Conservation (phyloP, 495 filamentous ascomycete species). For the Tuber indicum region DNA sequence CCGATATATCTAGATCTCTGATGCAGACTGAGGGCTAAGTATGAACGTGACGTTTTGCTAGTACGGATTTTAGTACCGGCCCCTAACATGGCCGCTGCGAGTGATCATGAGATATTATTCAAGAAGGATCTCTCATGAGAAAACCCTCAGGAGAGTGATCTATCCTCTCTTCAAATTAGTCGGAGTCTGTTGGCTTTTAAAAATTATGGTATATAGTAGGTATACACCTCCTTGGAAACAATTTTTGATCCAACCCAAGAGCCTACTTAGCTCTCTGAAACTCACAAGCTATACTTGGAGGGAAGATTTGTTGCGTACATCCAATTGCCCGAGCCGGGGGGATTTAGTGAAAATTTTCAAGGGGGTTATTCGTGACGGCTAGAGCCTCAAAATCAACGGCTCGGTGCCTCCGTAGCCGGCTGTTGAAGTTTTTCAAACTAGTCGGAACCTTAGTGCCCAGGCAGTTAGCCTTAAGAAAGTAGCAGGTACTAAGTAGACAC, state of each 20-base stretch:
- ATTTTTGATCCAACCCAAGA: not conserved
- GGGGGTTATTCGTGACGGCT: not conserved
- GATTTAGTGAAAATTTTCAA: not conserved
- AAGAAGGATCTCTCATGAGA: not conserved
- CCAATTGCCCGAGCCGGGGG: not conserved
- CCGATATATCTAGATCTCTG: not conserved
- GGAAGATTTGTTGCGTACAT: not conserved
- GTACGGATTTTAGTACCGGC: not conserved
- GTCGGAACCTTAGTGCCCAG: not conserved
- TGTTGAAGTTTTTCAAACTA: not conserved
- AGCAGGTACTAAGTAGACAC: not conserved
- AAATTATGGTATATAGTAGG: not conserved
- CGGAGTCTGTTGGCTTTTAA: not conserved
- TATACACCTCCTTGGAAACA: not conserved
- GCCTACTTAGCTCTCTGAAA: not conserved
- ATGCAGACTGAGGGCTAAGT: not conserved
- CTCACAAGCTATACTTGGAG: not conserved
- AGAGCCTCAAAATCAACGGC: not conserved
- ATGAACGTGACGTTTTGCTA: not conserved
- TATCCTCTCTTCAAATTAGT: not conserved
- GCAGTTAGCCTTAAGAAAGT: not conserved
- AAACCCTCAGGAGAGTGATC: not conserved
- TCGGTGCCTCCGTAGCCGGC: not conserved
- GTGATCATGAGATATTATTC: not conserved
- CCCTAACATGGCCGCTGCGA: not conserved